A percentile compares a stretch with the other conserved stretches of the same genome.
These are phyloP conservation scores for Termitomyces sp. DNA, from an alignment of 768 basidiomycete genomes.

Conservation along the genomic window DNA sequence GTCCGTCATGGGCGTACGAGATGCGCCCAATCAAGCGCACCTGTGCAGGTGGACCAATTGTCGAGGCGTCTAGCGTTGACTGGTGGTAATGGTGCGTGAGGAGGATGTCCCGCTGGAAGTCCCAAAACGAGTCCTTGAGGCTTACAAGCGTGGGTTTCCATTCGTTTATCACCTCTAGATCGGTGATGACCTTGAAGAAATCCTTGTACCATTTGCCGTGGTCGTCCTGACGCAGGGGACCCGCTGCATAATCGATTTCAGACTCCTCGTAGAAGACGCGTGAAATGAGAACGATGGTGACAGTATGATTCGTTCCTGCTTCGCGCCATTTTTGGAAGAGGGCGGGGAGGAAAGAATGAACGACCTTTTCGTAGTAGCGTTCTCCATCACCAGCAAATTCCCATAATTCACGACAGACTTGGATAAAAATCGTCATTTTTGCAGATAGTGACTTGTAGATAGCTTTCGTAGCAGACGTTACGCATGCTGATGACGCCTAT, in stretches of 20 bases:
- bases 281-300: constrained; percentile 92
- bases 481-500: constrained; percentile 76
- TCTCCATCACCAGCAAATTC: constrained; percentile 96
- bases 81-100: constrained; percentile 86
- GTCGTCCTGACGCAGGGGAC: constrained; percentile 72
- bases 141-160: constrained; percentile 85
- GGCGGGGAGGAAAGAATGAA: constrained; percentile 91
- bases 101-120: constrained; percentile 87
- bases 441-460: constrained; percentile 90
- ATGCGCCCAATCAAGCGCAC: constrained; percentile 73
- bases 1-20: constrained; percentile 89
- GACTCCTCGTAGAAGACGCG: constrained; percentile 83
- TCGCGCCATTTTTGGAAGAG: constrained; percentile 83
- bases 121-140: constrained; percentile 86
- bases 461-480: constrained; percentile 79
- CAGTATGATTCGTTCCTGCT: constrained; percentile 83
- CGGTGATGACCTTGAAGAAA: constrained; percentile 93
- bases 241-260: constrained; percentile 78
- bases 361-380: constrained; percentile 94
- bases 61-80: constrained; percentile 41
- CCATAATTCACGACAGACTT: constrained; percentile 95
- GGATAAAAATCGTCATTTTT: constrained; percentile 90
- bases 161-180: constrained; percentile 81
- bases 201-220: constrained; percentile 86
- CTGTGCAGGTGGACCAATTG: constrained; percentile 40